A percentile compares a stretch with the other conserved stretches of the same genome.
phyloP scores from a whole-genome alignment of 2,329 filamentous ascomycete genomes.

The Fusarium veterinarium region DNA sequence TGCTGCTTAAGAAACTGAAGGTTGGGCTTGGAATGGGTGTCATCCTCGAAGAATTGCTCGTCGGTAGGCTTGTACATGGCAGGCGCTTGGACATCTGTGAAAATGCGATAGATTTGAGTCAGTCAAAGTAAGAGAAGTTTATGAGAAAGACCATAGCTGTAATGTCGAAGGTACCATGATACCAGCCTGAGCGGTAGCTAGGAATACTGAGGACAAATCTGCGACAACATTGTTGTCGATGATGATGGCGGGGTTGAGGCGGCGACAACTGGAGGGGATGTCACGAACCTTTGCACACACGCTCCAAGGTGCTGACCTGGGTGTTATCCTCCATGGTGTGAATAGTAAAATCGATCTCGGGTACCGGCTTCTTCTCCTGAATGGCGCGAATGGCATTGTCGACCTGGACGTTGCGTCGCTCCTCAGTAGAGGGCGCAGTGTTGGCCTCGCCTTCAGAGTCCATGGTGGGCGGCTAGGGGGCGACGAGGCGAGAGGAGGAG shows the following conservation, averaged over 20 bases:
- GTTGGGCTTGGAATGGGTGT: constrained; percentile 88
- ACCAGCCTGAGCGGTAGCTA: not conserved
- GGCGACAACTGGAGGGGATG: constrained; percentile 35
- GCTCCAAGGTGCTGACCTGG: constrained; percentile 93
- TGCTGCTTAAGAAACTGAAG: constrained; percentile 97
- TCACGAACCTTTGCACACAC: constrained; percentile 94
- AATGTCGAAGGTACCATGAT: not conserved
- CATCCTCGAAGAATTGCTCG: constrained; percentile 92
- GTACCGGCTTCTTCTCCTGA: constrained; percentile 92
- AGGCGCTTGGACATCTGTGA: constrained; percentile 92
- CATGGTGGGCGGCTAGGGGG: constrained; percentile 48
- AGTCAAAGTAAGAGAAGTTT: constrained; percentile 19
- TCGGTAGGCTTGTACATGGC: constrained; percentile 92
- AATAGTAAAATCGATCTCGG: constrained; percentile 98
- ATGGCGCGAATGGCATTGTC: constrained; percentile 94
- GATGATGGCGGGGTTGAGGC: constrained; percentile 39
- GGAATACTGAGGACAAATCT: constrained; percentile 15
- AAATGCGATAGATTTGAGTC: constrained; percentile 24
- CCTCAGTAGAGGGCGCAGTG: constrained; percentile 50
- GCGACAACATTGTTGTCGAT: constrained; percentile 25
- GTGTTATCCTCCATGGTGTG: constrained; percentile 98
- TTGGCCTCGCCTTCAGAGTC: constrained; percentile 59
- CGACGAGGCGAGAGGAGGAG: constrained; percentile 23
- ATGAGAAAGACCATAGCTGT: not conserved
- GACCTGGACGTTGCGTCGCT: constrained; percentile 71